A percentile compares a stretch with the other conserved stretches of the same genome.
phyloP scores from a whole-genome alignment of 2,329 filamentous ascomycete species.

The Arthrobotrys sphaeroides region DNA sequence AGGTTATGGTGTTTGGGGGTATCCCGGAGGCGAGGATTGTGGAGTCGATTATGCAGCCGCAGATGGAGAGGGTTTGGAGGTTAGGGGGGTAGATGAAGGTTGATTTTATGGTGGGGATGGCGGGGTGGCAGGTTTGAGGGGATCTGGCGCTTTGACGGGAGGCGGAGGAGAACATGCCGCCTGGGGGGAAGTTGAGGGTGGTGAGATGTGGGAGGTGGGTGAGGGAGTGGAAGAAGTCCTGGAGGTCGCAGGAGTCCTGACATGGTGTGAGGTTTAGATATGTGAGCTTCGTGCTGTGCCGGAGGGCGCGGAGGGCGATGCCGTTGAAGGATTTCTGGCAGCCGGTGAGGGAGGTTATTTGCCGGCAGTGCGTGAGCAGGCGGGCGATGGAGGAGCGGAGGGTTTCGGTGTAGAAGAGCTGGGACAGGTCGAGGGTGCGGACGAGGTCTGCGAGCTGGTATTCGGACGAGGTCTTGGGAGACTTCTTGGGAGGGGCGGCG shows the following conservation, averaged over 20 bases:
- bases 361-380: constrained; percentile 55
- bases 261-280: constrained; percentile 56
- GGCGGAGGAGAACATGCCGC: constrained; percentile 24
- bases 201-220: constrained; percentile 54
- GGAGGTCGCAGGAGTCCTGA: constrained; percentile 55
- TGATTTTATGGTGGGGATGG: constrained; percentile 35
- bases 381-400: constrained; percentile 56
- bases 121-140: constrained; percentile 2
- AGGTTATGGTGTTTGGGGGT: constrained; percentile 54
- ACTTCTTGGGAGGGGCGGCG: constrained; percentile 32
- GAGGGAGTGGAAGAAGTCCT: constrained; percentile 55
- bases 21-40: constrained; percentile 55
- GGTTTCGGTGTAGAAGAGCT: constrained; percentile 52
- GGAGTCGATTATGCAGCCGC: constrained; percentile 55
- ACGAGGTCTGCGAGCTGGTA: constrained; percentile 55
- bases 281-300: constrained; percentile 37
- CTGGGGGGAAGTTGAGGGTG: constrained; percentile 56
- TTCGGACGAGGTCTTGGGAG: constrained; percentile 5
- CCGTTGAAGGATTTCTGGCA: constrained; percentile 46
- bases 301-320: constrained; percentile 32
- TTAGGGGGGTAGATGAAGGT: constrained; percentile 54
- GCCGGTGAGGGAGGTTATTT: constrained; percentile 36
- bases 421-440: constrained; percentile 55
- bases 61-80: constrained; percentile 55
- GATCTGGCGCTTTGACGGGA: constrained; percentile 2